These are phyloP conservation scores for Begonia peltatifolia DNA, from an alignment of 306 rosid species.

Conservation along the genomic window DNA sequence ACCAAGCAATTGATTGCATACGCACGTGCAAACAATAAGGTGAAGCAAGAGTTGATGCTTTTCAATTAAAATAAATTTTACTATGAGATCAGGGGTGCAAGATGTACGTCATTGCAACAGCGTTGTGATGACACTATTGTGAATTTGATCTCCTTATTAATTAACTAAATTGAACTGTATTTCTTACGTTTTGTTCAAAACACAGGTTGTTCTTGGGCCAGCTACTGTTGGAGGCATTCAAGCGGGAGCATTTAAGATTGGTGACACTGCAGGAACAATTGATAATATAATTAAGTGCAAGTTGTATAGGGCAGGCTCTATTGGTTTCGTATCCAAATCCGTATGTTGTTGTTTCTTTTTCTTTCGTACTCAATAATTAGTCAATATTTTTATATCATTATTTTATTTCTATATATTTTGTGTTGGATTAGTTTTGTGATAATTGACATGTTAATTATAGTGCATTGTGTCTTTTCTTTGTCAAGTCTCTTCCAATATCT, in stretches of 20 bases:
- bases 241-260: constrained; percentile 99
- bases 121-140: neutral
- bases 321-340: constrained; percentile 99
- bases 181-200: constrained; percentile 2
- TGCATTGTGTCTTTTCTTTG: too few relatives aligned
- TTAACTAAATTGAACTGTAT: neutral
- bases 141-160: neutral
- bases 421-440: too few relatives aligned
- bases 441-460: too few relatives aligned
- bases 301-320: constrained; percentile 98
- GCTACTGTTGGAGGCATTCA: constrained; percentile 99
- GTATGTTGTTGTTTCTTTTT: constrained; percentile 35
- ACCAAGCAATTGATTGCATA: constrained; percentile 86
- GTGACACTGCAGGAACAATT: constrained; percentile 98
- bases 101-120: neutral
- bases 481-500: too few relatives aligned
- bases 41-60: constrained; percentile 12
- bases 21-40: constrained; percentile 95
- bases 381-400: too few relatives aligned
- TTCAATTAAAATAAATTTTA: neutral
- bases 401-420: too few relatives aligned
- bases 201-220: constrained; percentile 89
- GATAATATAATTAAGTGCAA: constrained; percentile 90
- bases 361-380: neutral
- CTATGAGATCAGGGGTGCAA: neutral